phyloP scores from a whole-genome alignment of 1,139 yeast genomes.

The Geotrichum siamense region DNA sequence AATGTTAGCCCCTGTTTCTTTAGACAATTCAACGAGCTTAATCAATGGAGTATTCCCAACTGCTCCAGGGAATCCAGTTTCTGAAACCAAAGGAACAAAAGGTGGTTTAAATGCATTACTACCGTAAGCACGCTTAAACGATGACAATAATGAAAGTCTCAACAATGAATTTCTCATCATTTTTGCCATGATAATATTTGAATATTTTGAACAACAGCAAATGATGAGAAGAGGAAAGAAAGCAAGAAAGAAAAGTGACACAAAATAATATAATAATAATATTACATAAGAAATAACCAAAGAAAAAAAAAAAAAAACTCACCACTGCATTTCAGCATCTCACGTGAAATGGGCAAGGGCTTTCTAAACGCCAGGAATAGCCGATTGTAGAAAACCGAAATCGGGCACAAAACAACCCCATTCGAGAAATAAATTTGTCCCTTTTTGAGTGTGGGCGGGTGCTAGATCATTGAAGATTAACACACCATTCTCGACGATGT shows the following conservation, averaged over 20 bases:
- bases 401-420: too few species aligned
- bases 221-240: not conserved
- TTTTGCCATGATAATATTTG: too few species aligned
- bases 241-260: not conserved
- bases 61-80: constrained; percentile 62
- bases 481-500: too few species aligned
- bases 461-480: too few species aligned
- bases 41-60: constrained; percentile 85
- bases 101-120: constrained; percentile 33
- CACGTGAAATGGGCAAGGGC: constrained; percentile 3
- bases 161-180: constrained; percentile 1
- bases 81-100: constrained; percentile 54
- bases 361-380: not conserved
- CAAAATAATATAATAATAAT: not conserved
- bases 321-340: too few species aligned
- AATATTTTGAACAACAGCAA: too few species aligned
- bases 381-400: not conserved
- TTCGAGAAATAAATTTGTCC: too few species aligned
- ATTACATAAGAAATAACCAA: not conserved
- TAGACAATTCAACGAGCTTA: constrained; percentile 54
- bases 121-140: constrained; percentile 9
- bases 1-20: constrained; percentile 62
- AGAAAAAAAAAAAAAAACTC: constrained; percentile 3
- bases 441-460: too few species aligned
- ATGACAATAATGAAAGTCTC: too few species aligned